Conservation (phyloP, 2,329 filamentous ascomycete species). For the Colletotrichum sidae region DNA sequence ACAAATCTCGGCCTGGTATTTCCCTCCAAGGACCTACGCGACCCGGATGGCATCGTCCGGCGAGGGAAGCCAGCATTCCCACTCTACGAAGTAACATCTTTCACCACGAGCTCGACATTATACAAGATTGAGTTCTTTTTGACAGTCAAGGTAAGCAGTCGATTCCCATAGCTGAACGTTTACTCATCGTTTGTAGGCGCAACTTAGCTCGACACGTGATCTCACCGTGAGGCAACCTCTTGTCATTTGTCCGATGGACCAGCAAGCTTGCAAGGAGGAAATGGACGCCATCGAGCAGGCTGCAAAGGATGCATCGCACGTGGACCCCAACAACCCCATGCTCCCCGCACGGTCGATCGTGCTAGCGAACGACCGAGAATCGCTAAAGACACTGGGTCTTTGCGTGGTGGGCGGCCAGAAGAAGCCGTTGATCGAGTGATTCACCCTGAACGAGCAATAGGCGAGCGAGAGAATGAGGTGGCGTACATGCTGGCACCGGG, state of each 20-base stretch:
- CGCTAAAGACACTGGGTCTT: slow-evolving; percentile 70
- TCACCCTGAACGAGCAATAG: neutral
- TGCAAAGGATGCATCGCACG: slow-evolving; percentile 88
- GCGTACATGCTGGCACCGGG: slow-evolving; percentile 5
- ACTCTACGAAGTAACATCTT: slow-evolving; percentile 87
- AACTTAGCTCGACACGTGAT: slow-evolving; percentile 87
- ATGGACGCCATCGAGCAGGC: slow-evolving; percentile 99
- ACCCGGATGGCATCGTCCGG: slow-evolving; percentile 87
- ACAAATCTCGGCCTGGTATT: slow-evolving; percentile 94
- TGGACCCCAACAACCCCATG: slow-evolving; percentile 92
- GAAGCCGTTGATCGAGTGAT: slow-evolving; percentile 73
- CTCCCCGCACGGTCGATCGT: slow-evolving; percentile 88
- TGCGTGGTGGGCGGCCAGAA: slow-evolving; percentile 73
- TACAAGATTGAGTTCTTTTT: slow-evolving; percentile 99
- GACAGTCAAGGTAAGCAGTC: slow-evolving; percentile 80
- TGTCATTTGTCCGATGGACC: slow-evolving; percentile 94
- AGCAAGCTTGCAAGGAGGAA: slow-evolving; percentile 96
- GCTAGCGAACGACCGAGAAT: slow-evolving; percentile 77
- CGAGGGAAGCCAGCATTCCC: slow-evolving; percentile 89
- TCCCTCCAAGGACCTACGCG: slow-evolving; percentile 87
- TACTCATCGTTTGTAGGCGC: slow-evolving; percentile 69
- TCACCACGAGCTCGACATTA: slow-evolving; percentile 91
- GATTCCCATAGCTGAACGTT: slow-evolving; percentile 35
- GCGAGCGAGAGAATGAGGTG: slow-evolving; percentile 13
- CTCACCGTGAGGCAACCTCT: slow-evolving; percentile 92